Base-by-base conservation (phyloP, 2,329 filamentous ascomycete genomes). In the Botryosphaeria dothidea region DNA sequence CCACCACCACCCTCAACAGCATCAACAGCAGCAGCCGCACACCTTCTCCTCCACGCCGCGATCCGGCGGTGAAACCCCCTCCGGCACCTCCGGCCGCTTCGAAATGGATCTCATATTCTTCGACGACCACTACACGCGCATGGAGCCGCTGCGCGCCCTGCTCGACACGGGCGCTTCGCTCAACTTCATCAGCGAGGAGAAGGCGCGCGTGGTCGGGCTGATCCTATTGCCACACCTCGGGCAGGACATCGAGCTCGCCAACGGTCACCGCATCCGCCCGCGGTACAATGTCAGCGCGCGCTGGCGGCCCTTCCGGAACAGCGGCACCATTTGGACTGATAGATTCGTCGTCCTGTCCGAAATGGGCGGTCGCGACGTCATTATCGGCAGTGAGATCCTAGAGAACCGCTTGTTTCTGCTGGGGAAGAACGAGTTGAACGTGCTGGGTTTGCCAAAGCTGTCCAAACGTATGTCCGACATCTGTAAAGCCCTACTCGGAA, bases 101-200 rank as follows among this genome's bases (percentile, higher is more conserved):
- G 43, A 46, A 23, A 46, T 5, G 7, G 43, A 46, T 13, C n/a
- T 54, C 49, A 31, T 31, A 4, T 54, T 54, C 49, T 38, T 8
- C 34, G n/a, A 54, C 17, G 49, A 8, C 17, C 49, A 34, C 15
- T 8, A 54, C 25, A 34, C 49, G 25, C n/a, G 19, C 17, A 46
- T 75, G 73, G 38, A 41, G 17, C 11, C 17, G 4, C 38, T 41
- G 9, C 38, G 38, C 38, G 38, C 5, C 8, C 38, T 41, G 8
- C 38, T 41, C 38, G 38, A 41, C 38, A 41, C 38, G 9, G 38
- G 38, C 38, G 38, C 38, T 5, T 13, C 38, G 9, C 11, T n/a
- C 38, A 41, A 41, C 17, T 41, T 41, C 38, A 41, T 41, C 38
- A 41, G 38, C 15, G 38, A 41, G 38, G 38, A 15, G 38, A 41